phyloP scores from a whole-genome alignment of 257 asterid genomes.

The Paulownia fortunei region DNA sequence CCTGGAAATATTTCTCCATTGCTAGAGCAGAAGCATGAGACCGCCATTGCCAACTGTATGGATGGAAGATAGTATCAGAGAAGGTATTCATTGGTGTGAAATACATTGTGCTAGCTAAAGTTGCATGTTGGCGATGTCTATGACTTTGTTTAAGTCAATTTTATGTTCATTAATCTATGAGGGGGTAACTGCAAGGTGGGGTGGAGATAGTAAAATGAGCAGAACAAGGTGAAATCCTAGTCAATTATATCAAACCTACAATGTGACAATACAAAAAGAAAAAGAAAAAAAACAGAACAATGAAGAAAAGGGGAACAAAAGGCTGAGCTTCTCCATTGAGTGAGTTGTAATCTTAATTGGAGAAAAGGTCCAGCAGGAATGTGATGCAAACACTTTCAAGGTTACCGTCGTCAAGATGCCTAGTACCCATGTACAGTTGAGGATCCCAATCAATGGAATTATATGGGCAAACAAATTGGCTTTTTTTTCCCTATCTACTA shows the following conservation, averaged over 20 bases:
- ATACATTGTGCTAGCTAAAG: background rate
- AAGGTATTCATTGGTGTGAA: constrained; percentile 18
- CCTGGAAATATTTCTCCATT: constrained; percentile 86
- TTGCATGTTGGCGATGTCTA: background rate
- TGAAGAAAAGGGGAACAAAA: background rate
- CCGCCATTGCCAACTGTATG: constrained; percentile 71
- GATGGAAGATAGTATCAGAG: constrained; percentile 31
- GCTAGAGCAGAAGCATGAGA: constrained; percentile 79
- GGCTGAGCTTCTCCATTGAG: background rate
- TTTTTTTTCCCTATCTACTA: background rate
- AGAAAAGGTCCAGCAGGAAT: too few relatives aligned
- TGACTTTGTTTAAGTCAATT: background rate
- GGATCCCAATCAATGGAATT: background rate
- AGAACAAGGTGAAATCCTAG: background rate
- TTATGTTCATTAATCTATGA: background rate
- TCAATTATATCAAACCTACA: background rate
- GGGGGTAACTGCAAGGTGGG: background rate
- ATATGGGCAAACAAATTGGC: background rate
- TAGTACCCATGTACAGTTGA: background rate
- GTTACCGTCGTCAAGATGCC: background rate
- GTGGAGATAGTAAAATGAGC: background rate
- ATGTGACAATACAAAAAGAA: background rate
- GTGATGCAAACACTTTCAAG: background rate
- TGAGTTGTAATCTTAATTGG: background rate
- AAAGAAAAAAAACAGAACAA: background rate